Conservation (phyloP, 306 rosid species). For the Quercus aquifolioides region DNA sequence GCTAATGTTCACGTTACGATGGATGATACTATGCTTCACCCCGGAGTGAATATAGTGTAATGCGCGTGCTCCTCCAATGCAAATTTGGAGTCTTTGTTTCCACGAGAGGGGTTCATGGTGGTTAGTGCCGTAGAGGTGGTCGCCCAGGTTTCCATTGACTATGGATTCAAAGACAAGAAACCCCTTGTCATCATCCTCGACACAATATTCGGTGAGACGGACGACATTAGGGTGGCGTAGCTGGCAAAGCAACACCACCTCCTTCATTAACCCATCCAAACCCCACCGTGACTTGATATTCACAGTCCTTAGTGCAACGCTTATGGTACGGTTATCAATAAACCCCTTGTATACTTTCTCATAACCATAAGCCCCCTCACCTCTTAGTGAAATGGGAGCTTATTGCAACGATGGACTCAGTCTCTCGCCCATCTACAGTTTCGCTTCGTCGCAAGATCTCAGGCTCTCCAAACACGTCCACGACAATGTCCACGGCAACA, state of each 20-base stretch:
- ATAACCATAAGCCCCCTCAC: neutral
- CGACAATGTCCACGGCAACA: slow-evolving; percentile 88
- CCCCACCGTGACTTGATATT: neutral
- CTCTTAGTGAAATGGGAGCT: slow-evolving; percentile 55
- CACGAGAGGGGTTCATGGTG: neutral
- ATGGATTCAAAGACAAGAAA: no score
- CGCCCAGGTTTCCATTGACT: no score
- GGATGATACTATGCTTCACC: neutral
- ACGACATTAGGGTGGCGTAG: no score
- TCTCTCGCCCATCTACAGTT: slow-evolving; percentile 22
- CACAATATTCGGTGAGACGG: no score
- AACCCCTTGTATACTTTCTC: neutral
- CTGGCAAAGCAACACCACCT: slow-evolving; percentile 3
- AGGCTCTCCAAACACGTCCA: slow-evolving; percentile 62
- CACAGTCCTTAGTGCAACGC: neutral
- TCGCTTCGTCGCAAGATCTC: slow-evolving; percentile 35
- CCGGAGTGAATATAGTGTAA: neutral
- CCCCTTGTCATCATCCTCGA: no score
- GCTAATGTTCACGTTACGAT: neutral
- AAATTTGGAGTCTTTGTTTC: neutral
- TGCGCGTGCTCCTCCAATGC: neutral
- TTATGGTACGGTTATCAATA: neutral
- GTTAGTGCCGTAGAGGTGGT: no score
- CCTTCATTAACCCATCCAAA: neutral
- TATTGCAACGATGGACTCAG: slow-evolving; percentile 43